These are phyloP conservation scores for Thalassiosira profunda DNA, from an alignment of 108 stramenopile species.

Conservation along the genomic window DNA sequence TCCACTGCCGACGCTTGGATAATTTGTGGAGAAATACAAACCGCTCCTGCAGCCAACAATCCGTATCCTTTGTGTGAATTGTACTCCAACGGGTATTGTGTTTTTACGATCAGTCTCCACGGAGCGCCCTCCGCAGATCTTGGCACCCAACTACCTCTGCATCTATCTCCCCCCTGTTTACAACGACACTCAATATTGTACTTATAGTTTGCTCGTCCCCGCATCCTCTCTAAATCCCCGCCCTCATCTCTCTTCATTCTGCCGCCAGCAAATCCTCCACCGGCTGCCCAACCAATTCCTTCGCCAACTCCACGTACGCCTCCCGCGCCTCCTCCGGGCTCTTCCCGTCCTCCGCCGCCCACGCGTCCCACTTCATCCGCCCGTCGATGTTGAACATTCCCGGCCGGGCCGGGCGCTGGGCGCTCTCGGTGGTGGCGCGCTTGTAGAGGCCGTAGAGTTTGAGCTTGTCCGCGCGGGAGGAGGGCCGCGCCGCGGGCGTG, in stretches of 20 bases:
- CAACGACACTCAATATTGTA: too few species aligned
- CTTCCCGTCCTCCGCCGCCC: constrained; percentile 17
- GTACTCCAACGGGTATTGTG: too few species aligned
- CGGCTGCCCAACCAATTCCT: constrained; percentile 26
- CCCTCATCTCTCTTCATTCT: not conserved
- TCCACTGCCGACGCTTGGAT: too few species aligned
- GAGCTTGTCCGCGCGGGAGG: constrained; percentile 41
- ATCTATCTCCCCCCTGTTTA: too few species aligned
- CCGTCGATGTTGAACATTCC: constrained; percentile 36
- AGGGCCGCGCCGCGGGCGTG: constrained; percentile 18
- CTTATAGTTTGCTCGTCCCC: too few species aligned
- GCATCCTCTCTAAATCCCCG: not conserved
- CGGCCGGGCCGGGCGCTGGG: constrained; percentile 10
- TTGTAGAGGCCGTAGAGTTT: constrained; percentile 53
- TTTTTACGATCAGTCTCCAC: too few species aligned
- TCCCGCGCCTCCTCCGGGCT: constrained; percentile 31
- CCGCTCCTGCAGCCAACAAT: too few species aligned
- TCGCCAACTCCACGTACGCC: constrained; percentile 35
- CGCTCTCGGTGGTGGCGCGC: constrained; percentile 32
- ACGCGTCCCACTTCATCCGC: constrained; percentile 41
- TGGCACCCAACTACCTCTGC: too few species aligned
- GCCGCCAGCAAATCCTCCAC: constrained; percentile 14
- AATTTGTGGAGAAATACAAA: too few species aligned
- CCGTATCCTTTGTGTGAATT: too few species aligned
- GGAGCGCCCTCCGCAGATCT: too few species aligned